phyloP scores from a whole-genome alignment of 768 basidiomycete species.

The Phylloporus scabripes region DNA sequence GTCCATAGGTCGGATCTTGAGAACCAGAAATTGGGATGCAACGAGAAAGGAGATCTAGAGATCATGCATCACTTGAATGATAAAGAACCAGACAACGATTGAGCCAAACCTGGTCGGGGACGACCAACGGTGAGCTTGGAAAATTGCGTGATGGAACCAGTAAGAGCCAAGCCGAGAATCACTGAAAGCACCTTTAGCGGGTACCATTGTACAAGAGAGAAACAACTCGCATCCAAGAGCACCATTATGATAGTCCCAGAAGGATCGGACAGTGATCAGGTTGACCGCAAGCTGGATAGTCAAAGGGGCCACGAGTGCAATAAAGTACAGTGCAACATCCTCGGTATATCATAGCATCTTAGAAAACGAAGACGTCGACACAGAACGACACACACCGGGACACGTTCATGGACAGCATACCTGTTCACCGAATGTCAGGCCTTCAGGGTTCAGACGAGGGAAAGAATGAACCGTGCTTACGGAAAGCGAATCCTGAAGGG shows the following conservation, averaged over 20 bases:
- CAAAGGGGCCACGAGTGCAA: constrained; percentile 61
- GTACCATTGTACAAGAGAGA: constrained; percentile 26
- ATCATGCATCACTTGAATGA: not conserved
- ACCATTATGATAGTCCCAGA: constrained; percentile 86
- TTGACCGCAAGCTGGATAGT: constrained; percentile 66
- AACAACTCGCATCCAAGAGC: constrained; percentile 37
- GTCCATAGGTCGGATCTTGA: constrained; percentile 62
- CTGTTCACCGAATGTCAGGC: constrained; percentile 34
- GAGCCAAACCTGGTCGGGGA: constrained; percentile 68
- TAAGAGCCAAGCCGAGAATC: constrained; percentile 65
- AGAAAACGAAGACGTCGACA: not conserved
- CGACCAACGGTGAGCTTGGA: constrained; percentile 85
- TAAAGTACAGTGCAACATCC: constrained; percentile 47
- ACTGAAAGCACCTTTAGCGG: constrained; percentile 37
- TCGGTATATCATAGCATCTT: constrained; percentile 15
- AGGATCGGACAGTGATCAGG: constrained; percentile 64
- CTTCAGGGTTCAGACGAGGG: not conserved
- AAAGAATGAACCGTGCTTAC: constrained; percentile 8
- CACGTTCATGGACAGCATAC: constrained; percentile 68
- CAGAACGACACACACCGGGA: constrained; percentile 50
- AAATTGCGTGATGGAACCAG: constrained; percentile 80
- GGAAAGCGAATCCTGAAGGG: constrained; percentile 20
- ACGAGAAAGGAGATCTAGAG: constrained; percentile 28
- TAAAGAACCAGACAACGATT: not conserved
- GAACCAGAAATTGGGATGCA: constrained; percentile 67